Evolutionary conservation across 352 stramenopile genomes (phyloP).

Genomic region (Globisporangium viniferum): DNA sequence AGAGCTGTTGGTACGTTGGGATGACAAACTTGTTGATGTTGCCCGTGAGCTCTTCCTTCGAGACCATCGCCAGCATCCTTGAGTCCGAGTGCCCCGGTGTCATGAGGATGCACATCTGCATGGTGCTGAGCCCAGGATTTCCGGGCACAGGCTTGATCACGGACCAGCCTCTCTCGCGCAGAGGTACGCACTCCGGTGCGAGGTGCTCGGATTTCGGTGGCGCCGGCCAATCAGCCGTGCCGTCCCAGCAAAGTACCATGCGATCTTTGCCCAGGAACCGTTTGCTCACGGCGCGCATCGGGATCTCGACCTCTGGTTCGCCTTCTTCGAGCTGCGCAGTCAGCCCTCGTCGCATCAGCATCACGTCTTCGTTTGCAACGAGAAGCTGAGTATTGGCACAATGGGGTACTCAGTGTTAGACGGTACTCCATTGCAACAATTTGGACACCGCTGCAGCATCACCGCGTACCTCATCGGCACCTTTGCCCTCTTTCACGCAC

Average conservation of each 20-base stretch:
- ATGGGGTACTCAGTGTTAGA: too few species aligned
- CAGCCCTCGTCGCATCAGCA: constrained; percentile 10
- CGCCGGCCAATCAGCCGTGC: constrained; percentile 6
- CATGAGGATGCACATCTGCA: constrained; percentile 8
- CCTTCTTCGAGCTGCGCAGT: background rate
- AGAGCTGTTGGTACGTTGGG: constrained; percentile 8
- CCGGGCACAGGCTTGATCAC: background rate
- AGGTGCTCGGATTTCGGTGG: background rate
- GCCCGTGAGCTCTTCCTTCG: background rate
- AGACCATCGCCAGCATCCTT: background rate
- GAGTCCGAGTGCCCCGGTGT: constrained; percentile 8
- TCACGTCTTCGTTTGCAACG: constrained; percentile 3
- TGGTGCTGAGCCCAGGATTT: background rate
- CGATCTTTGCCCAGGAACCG: constrained; percentile 12
- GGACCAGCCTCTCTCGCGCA: constrained; percentile 12
- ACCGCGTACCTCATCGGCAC: background rate
- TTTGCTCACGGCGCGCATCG: constrained; percentile 4
- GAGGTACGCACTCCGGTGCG: background rate
- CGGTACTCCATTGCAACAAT: too few species aligned
- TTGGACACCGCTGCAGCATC: too few species aligned
- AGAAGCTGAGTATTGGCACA: background rate
- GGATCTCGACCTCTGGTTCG: constrained; percentile 2
- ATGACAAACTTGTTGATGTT: constrained; percentile 7
- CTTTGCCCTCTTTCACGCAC: background rate
- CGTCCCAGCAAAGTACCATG: too few species aligned